Conservation (phyloP, 1,284 basidiomycete genomes). For the Golubevia sp. region DNA sequence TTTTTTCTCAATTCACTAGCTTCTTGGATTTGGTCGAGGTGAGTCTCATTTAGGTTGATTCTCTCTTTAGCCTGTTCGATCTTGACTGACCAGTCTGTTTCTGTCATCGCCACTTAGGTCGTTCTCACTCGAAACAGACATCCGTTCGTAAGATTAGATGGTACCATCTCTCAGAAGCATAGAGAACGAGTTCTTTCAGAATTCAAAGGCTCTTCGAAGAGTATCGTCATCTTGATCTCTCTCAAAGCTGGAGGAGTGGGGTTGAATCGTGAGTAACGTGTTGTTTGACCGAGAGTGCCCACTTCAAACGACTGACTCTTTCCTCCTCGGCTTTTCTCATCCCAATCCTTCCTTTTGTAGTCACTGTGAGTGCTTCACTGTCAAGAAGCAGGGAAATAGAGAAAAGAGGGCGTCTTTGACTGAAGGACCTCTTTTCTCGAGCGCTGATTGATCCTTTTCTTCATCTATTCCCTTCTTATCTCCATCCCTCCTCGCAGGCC, state of each 20-base stretch:
- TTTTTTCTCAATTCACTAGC: conserved; percentile 63
- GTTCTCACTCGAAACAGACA: conserved; percentile 31
- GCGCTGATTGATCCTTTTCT: too few relatives aligned
- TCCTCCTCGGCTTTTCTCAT: too few relatives aligned
- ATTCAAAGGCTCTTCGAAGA: conserved; percentile 77
- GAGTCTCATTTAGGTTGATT: neutral
- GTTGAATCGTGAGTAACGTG: too few relatives aligned
- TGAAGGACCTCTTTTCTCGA: too few relatives aligned
- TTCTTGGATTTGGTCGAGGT: conserved; percentile 60
- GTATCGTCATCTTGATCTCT: conserved; percentile 86
- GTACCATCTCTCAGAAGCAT: conserved; percentile 85
- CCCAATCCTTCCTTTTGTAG: too few relatives aligned
- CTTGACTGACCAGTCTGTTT: neutral
- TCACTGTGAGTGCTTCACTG: too few relatives aligned
- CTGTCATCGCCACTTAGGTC: neutral
- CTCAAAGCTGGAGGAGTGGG: conserved; percentile 94
- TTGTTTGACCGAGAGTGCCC: too few relatives aligned
- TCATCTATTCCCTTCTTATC: too few relatives aligned
- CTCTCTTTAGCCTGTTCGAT: neutral
- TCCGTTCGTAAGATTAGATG: conserved; percentile 71
- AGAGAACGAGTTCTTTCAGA: conserved; percentile 75
- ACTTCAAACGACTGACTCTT: too few relatives aligned
- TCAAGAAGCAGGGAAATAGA: too few relatives aligned
- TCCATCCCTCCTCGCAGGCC: too few relatives aligned
- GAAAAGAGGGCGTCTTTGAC: too few relatives aligned